Conservation (phyloP, 2,329 filamentous ascomycete species). For the Fusarium nisikadoi region DNA sequence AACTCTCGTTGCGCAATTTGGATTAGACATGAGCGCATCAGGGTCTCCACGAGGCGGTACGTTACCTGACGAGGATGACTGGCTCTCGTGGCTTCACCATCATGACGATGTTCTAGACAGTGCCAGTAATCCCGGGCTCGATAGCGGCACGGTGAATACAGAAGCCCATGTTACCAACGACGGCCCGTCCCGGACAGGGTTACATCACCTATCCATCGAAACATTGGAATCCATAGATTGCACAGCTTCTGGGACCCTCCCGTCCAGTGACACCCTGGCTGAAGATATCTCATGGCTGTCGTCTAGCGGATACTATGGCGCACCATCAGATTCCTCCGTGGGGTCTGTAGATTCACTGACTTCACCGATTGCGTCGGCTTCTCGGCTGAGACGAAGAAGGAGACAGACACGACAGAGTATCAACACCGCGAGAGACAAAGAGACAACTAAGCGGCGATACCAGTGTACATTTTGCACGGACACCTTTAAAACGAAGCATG, state of each 20-base stretch:
- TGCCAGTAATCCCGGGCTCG: fast-evolving
- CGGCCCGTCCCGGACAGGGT: background rate
- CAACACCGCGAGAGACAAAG: background rate
- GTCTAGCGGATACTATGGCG: background rate
- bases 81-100: background rate
- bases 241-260: fast-evolving
- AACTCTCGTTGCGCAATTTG: background rate
- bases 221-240: background rate
- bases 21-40: fast-evolving
- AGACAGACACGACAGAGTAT: background rate
- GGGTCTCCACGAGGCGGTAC: fast-evolving
- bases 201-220: background rate
- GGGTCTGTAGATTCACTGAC: background rate
- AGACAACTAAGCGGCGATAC: background rate
- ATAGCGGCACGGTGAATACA: background rate
- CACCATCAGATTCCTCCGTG: background rate
- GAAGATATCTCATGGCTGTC: background rate
- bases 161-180: background rate
- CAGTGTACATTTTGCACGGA: background rate
- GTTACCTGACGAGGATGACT: background rate
- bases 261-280: background rate
- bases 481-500: background rate
- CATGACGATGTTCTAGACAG: background rate
- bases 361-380: background rate
- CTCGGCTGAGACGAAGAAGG: background rate